Percentiles rank a stretch among this genome's conserved stretches.
Conservation (phyloP, 176 grass and related monocot species). For the Carex scoparia region DNA sequence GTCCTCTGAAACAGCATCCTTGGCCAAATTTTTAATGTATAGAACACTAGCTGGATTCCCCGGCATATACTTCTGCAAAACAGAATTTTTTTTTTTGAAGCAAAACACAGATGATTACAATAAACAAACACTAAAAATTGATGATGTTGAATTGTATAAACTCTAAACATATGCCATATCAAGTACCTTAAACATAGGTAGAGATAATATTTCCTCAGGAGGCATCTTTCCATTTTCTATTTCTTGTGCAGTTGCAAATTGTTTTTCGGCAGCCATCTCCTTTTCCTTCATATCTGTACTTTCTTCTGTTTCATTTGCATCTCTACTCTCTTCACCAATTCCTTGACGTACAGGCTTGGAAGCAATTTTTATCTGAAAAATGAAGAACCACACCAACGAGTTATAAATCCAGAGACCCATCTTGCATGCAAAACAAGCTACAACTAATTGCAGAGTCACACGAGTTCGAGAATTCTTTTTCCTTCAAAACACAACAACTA, state of each 20-base stretch:
- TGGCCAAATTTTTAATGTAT: slow-evolving; percentile 96
- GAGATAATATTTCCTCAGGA: slow-evolving; percentile 84
- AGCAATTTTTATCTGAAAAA: slow-evolving; percentile 73
- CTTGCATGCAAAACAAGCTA: background rate
- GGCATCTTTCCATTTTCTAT: slow-evolving; percentile 72
- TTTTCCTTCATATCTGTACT: slow-evolving; percentile 18
- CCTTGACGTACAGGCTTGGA: slow-evolving; percentile 41
- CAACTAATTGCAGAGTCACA: background rate
- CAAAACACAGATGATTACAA: slow-evolving; percentile 13
- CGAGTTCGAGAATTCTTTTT: background rate
- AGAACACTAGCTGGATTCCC: slow-evolving; percentile 75
- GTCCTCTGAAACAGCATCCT: slow-evolving; percentile 78
- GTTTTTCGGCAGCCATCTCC: slow-evolving; percentile 43
- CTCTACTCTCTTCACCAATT: slow-evolving; percentile 26
- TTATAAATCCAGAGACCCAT: background rate
- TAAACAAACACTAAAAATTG: background rate
- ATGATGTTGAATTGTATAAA: background rate
- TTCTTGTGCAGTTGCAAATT: slow-evolving; percentile 62
- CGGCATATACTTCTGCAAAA: slow-evolving; percentile 67
- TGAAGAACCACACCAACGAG: background rate
- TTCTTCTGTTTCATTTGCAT: slow-evolving; percentile 27
- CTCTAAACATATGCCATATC: slow-evolving; percentile 16
- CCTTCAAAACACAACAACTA: background rate
- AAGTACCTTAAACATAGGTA: slow-evolving; percentile 93
- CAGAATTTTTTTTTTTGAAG: background rate